Evolutionary conservation across 805 yeast genomes (phyloP), one percentile per base, ranked within the genome.

Genomic region (Zygoascus ofunaensis): DNA sequence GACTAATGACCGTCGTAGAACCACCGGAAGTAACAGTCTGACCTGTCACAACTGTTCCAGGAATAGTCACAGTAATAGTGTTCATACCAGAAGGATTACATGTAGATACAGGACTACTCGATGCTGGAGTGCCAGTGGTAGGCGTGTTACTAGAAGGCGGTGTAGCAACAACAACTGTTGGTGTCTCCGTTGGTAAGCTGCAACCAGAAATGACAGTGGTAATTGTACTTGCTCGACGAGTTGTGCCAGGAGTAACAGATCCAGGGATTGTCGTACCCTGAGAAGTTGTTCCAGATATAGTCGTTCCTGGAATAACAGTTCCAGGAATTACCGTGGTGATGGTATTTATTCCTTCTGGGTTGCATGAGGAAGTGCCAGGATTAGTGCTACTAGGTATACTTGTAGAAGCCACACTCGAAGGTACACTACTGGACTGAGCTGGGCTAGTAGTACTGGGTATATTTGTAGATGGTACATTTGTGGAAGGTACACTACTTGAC

Each of bases 241-340:
- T 47, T 1, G 51, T 43, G 14, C 51, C 52, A 2, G 51, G 49
- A 10, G 30, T 35, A 14, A 44, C 34, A 7, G 43, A 41, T 14
- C 15, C 15, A 1, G 41, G 24, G 24, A 35, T 24, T 28, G 42
- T 41, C 15, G 39, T 22, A 39, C 32, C 42, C 4, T 34, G 42
- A 10, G 38, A 18, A 7, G 50, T 49, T 2, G 45, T 30, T n/a
- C 54, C 55, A 35, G 53, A 53, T 7, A 36, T n/a, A 7, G 26
- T 21, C 5, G 39, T 18, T 8, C 39, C 39, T 7, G 39, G 21
- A 19, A 36, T 36, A 19, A 20, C 24, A 17, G 23, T 18, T 17
- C n/a, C 14, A n/a, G 39, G 39, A 5, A 36, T 21, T 3, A 41
- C 37, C 14, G 50, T 44, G 21, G 21, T 39, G 14, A 40, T 41